Base-by-base conservation (phyloP, 2,329 filamentous ascomycete species). In the Sordariomycetes sp. region DNA sequence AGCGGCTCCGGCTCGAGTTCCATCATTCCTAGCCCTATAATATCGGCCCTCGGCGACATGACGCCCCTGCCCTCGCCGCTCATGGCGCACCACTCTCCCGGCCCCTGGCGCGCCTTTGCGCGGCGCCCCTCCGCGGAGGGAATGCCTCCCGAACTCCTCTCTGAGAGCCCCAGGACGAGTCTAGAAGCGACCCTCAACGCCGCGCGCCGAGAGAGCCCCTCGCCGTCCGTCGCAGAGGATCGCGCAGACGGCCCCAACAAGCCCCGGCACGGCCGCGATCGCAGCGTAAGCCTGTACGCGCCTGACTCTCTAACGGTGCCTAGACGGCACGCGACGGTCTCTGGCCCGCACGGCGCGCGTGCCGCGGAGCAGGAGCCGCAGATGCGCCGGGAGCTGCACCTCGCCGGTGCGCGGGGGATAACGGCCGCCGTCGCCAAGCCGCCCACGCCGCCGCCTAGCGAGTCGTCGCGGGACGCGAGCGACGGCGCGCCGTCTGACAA, bases 281-380 rank as follows among this genome's bases (percentile, higher is more conserved):
- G 91, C 64, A 96, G 91, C 69, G 74, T 94, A 28, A 96, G 90
- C 72, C 91, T 96, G 62, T 96, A 95, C 69, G 78, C 84, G 0
- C 90, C 90, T 2, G 87, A 94, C 57, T 74, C 81, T 5, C 74
- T 86, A 61, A 77, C 83, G 51, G 79, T 87, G 54, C 78, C 85
- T 1, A 87, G 83, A 65, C 81, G 90, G 51, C 85, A 89, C 61
- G 79, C 88, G 57, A 89, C 86, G 0, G 83, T 94, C 17, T 86
- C 86, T 6, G 83, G 83, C 1, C 75, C 83, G 2, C 81, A 81
- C 59, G 66, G 68, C 62, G 76, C 65, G 64, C 72, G 69, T 22
- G 53, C 60, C 28, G 58, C 63, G 20, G 22, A 65, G 24, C 70
- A 72, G 25, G 76, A 79, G 36, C 72, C 71, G 36, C 75, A 76